phyloP scores from a whole-genome alignment of 1,284 basidiomycete genomes.

The Mycena citricolor region DNA sequence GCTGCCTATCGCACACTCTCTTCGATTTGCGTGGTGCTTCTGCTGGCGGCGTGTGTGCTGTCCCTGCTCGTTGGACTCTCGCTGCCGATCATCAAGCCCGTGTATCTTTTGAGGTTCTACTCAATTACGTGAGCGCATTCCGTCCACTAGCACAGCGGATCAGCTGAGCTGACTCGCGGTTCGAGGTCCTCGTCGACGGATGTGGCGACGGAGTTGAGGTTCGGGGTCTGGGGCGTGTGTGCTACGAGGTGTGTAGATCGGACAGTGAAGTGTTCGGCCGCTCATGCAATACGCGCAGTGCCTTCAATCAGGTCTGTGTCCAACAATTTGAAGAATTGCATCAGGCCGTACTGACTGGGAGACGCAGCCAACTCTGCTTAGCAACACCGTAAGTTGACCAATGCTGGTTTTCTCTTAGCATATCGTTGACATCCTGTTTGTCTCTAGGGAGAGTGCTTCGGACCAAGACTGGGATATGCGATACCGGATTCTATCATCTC shows the following conservation, averaged over 20 bases:
- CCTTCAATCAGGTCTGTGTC: constrained; percentile 9
- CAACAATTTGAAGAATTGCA: background rate
- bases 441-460: constrained; percentile 46
- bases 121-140: constrained; percentile 32
- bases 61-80: constrained; percentile 74
- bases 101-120: constrained; percentile 64
- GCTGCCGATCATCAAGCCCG: constrained; percentile 67
- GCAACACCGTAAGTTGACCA: constrained; percentile 23
- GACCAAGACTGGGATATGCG: constrained; percentile 57
- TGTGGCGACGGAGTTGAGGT: constrained; percentile 60
- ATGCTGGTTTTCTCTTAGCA: background rate
- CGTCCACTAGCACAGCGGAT: background rate
- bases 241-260: constrained; percentile 44
- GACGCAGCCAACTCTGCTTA: constrained; percentile 26
- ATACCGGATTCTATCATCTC: constrained; percentile 42
- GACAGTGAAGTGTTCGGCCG: background rate
- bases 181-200: constrained; percentile 41
- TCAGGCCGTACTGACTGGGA: background rate
- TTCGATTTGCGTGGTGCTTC: constrained; percentile 42
- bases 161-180: background rate
- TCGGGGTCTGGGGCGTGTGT: constrained; percentile 78
- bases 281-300: constrained; percentile 3
- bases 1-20: constrained; percentile 48
- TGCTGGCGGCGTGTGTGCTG: constrained; percentile 62
- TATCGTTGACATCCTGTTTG: background rate